Evolutionary conservation across 2,329 filamentous ascomycete genomes (phyloP).

Genomic region (Blastomyces parvus): DNA sequence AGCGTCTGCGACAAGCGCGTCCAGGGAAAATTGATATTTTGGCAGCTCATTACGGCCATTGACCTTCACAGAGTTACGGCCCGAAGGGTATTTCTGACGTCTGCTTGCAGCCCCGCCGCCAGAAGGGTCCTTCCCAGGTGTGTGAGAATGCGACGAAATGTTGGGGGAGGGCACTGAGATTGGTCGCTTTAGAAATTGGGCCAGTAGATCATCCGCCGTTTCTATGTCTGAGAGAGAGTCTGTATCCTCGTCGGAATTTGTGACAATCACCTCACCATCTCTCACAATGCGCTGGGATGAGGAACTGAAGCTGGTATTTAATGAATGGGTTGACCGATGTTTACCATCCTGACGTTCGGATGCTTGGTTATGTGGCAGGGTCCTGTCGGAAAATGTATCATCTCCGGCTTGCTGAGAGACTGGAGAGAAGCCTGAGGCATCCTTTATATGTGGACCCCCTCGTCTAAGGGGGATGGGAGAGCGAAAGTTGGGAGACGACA

Average conservation of each 20-base stretch:
- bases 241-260: slow-evolving; percentile 61
- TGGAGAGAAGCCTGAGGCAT: not conserved
- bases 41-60: slow-evolving; percentile 19
- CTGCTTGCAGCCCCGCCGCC: not conserved
- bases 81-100: not conserved
- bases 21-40: slow-evolving; percentile 56
- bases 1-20: slow-evolving; percentile 51
- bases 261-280: slow-evolving; percentile 46
- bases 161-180: slow-evolving; percentile 7
- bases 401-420: not conserved
- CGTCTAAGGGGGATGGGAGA: not conserved
- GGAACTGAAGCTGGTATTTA: slow-evolving; percentile 8
- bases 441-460: not conserved
- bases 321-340: slow-evolving; percentile 6
- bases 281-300: slow-evolving; percentile 33
- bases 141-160: slow-evolving; percentile 15
- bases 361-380: not conserved
- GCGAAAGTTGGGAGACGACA: not conserved
- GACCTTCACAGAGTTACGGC: not conserved
- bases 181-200: slow-evolving; percentile 18
- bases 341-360: not conserved
- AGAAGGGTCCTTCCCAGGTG: slow-evolving; percentile 10
- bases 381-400: not conserved
- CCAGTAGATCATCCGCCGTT: slow-evolving; percentile 44
- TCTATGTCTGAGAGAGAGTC: slow-evolving; percentile 49